Base-by-base conservation (phyloP, 164 flowering plant species). In the Magnolia kwangsiensis region DNA sequence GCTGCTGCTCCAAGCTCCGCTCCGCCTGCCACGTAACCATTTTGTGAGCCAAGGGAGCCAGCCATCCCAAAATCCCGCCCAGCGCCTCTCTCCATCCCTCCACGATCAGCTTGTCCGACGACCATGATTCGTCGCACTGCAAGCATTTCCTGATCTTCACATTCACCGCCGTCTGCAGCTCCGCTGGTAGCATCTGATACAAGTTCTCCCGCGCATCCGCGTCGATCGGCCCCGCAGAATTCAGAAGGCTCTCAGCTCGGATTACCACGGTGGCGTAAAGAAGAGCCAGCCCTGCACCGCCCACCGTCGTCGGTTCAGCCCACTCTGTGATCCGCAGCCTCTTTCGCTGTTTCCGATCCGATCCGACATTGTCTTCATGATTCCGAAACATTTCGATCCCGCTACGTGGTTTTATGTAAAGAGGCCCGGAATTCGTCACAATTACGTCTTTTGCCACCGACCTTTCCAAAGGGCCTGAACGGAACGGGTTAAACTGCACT, bases 31-130 rank as follows among this genome's bases (percentile, higher is more conserved):
- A 93, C 70, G 50, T 76, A 76, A 92, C 24, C 51, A 88, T 95
- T 71, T 92, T 86, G 8, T 83, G 86, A 1, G 95, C 98, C 86
- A 93, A 72, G 1, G 98, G 98, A 24, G 73, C 85, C 23, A 95
- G 84, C 98, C 98, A 93, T 79, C 51, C 69, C 78, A 93, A 14
- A n/a, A 90, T 86, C 70, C 72, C 81, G 51, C 72, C 82, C 82
- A 88, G 3, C 24, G 84, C 92, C 8, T 87, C 90, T 73, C 85
- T 67, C 95, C 96, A 90, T 16, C 61, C 61, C 18, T 55, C 61
- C 61, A 16, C 61, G 16, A 55, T 55, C 61, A 11, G 61, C 61
- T 55, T 16, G 50, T 88, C 89, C 61, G 80, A 83, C 16, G 89
- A 93, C 51, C 88, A 63, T 75, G 78, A 24, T 20, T 73, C 76